A percentile compares a stretch with the other conserved stretches of the same genome.
phyloP scores from a whole-genome alignment of 345 rosid species.

The Sonneratia caseolaris region DNA sequence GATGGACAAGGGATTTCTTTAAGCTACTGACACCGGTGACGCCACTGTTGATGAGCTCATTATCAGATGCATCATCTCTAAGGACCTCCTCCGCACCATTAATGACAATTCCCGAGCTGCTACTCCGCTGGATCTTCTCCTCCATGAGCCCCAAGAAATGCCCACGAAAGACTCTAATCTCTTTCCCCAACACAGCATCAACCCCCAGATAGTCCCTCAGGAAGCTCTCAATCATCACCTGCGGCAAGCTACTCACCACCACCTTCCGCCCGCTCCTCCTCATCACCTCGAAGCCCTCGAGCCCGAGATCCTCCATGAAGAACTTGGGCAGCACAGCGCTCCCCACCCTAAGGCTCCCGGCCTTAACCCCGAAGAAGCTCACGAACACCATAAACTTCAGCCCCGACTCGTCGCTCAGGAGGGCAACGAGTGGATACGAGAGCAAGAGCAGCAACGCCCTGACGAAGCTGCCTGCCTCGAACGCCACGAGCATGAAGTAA shows the following conservation, averaged over 20 bases:
- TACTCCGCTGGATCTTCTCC: conserved; percentile 13
- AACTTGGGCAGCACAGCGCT: conserved; percentile 58
- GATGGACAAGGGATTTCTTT: conserved; percentile 30
- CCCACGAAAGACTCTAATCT: conserved; percentile 45
- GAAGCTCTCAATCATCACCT: conserved; percentile 65
- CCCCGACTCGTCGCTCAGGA: conserved; percentile 39
- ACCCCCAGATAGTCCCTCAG: conserved; percentile 53
- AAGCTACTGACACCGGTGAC: conserved; percentile 37
- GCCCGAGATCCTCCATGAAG: conserved; percentile 56
- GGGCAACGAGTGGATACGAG: conserved; percentile 40
- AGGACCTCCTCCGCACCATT: conserved; percentile 21
- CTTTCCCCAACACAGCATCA: conserved; percentile 53
- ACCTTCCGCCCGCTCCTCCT: conserved; percentile 36
- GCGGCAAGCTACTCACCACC: conserved; percentile 51
- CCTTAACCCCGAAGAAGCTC: conserved; percentile 51
- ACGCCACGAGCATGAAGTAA: conserved; percentile 76
- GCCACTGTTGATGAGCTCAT: conserved; percentile 1
- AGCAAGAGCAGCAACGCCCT: conserved; percentile 50
- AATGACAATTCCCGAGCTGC: background rate
- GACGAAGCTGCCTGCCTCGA: conserved; percentile 59
- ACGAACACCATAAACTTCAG: conserved; percentile 57
- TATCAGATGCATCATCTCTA: conserved; percentile 13
- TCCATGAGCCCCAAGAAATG: conserved; percentile 63
- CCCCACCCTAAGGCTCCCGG: conserved; percentile 43
- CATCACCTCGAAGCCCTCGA: conserved; percentile 43